Evolutionary conservation across 2,329 filamentous ascomycete species (phyloP).

Genomic region (Calonectria naviculata): DNA sequence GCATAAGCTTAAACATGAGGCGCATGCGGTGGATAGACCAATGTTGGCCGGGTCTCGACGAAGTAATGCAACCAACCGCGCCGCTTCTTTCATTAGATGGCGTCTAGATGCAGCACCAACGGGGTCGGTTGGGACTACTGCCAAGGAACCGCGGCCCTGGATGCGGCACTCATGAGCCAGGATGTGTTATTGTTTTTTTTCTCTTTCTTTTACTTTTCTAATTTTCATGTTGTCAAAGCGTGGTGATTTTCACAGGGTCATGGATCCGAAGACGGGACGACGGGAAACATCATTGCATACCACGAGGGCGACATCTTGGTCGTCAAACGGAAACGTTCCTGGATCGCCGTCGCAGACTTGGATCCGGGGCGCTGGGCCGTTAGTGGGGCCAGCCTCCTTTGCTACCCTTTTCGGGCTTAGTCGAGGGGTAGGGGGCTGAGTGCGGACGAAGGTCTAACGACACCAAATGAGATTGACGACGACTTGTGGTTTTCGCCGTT

Average conservation of each 20-base stretch:
- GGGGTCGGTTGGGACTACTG: background rate
- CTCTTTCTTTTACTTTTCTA: background rate
- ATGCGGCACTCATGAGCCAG: background rate
- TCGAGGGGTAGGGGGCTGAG: conserved; percentile 3
- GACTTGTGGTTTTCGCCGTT: background rate
- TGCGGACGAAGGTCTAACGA: conserved; percentile 3
- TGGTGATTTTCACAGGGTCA: background rate
- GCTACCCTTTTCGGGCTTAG: conserved; percentile 6
- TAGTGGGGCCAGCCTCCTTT: conserved; percentile 4
- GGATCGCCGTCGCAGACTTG: background rate
- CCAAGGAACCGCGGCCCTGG: background rate
- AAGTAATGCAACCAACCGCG: background rate
- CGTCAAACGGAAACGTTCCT: background rate
- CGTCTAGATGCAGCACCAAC: conserved; percentile 1
- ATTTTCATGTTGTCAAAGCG: background rate
- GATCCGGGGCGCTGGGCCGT: background rate
- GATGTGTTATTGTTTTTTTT: background rate
- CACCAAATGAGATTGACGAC: conserved; percentile 12
- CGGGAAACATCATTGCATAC: background rate
- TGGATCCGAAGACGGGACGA: conserved; percentile 5
- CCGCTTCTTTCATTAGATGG: background rate
- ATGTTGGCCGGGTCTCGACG: background rate
- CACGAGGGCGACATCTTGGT: background rate
- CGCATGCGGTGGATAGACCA: background rate
- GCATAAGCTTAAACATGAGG: conserved; percentile 21